phyloP scores from a whole-genome alignment of 371 early-diverging fungal genomes.

The Funneliformis caledonium region DNA sequence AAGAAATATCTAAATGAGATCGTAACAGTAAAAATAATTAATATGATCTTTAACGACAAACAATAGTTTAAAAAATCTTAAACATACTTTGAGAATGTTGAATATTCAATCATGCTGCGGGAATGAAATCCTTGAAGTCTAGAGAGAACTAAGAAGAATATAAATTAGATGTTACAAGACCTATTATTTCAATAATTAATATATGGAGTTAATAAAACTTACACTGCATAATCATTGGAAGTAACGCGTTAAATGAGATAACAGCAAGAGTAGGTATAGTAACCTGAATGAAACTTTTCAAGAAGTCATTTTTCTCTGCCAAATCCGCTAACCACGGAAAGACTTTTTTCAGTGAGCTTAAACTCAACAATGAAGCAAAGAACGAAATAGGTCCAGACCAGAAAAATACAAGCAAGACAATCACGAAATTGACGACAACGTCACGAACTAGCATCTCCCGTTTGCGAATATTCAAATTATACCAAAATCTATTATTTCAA shows the following conservation, averaged over 20 bases:
- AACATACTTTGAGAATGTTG: constrained; percentile 33
- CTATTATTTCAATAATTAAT: background rate
- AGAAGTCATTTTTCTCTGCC: constrained; percentile 45
- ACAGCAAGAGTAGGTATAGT: constrained; percentile 66
- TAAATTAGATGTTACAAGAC: background rate
- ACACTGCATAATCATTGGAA: constrained; percentile 57
- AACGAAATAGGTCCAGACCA: constrained; percentile 62
- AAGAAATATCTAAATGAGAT: constrained; percentile 75
- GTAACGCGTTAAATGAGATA: constrained; percentile 58
- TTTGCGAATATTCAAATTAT: constrained; percentile 67
- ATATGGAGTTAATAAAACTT: constrained; percentile 42
- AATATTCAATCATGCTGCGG: constrained; percentile 33
- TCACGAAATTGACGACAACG: constrained; percentile 51
- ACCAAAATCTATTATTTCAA: constrained; percentile 54
- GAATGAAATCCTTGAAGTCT: constrained; percentile 26
- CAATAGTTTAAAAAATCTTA: background rate
- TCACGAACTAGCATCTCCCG: constrained; percentile 56
- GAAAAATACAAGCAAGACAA: constrained; percentile 57
- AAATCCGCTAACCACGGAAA: constrained; percentile 43
- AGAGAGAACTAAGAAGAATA: constrained; percentile 9
- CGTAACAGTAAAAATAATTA: constrained; percentile 56
- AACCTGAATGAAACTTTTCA: constrained; percentile 60
- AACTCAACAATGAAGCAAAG: constrained; percentile 59
- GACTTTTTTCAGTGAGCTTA: constrained; percentile 52
- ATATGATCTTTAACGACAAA: background rate